Percentiles rank a stretch among this genome's conserved stretches.
These are phyloP conservation scores for Kokia cookei DNA, from an alignment of 441 rosid genomes.

Conservation along the genomic window DNA sequence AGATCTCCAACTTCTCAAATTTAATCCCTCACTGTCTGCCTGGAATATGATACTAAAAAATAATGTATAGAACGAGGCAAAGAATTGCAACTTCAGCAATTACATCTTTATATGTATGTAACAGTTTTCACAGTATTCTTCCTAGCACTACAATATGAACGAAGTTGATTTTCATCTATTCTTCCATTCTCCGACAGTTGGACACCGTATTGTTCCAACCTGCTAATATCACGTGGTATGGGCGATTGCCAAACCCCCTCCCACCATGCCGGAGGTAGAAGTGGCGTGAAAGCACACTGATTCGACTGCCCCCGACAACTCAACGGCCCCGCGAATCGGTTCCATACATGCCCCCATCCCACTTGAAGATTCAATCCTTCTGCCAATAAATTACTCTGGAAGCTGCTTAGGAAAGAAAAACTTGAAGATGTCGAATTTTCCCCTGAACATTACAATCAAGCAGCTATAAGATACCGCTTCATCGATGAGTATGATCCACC, in stretches of 20 bases:
- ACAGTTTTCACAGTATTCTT: conserved; percentile 47
- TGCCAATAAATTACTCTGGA: conserved; percentile 62
- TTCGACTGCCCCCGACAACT: conserved; percentile 65
- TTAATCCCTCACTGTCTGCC: not conserved
- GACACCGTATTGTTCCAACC: conserved; percentile 57
- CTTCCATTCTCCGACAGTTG: conserved; percentile 74
- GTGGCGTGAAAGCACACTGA: conserved; percentile 84
- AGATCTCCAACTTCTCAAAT: not conserved
- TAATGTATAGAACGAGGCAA: not conserved
- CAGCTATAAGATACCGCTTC: not conserved
- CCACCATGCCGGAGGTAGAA: conserved; percentile 97
- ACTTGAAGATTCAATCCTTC: conserved; percentile 72
- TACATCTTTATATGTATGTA: conserved; percentile 23
- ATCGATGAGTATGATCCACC: not conserved
- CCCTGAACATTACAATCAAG: conserved; percentile 34
- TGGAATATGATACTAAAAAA: not conserved
- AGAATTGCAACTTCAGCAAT: not conserved
- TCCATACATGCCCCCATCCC: conserved; percentile 98
- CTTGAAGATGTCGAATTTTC: conserved; percentile 42
- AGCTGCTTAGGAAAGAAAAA: conserved; percentile 78
- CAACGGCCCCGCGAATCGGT: conserved; percentile 86
- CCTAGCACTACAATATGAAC: conserved; percentile 50
- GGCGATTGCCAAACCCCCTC: conserved; percentile 97
- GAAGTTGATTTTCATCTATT: conserved; percentile 52
- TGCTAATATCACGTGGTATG: conserved; percentile 52